These are phyloP conservation scores for Salix purpurea DNA, from an alignment of 345 rosid species.

Conservation along the genomic window DNA sequence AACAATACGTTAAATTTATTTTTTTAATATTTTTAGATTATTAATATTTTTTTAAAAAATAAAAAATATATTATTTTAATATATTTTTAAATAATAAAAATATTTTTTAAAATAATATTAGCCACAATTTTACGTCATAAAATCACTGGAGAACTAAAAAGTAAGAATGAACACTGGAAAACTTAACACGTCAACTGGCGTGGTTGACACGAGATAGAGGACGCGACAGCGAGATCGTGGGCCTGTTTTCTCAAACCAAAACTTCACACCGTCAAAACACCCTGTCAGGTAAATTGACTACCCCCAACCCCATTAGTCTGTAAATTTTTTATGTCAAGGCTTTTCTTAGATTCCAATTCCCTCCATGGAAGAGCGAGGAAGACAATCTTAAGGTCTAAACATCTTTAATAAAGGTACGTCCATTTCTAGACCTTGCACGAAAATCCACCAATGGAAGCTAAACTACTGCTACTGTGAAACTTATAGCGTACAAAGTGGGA, in stretches of 20 bases:
- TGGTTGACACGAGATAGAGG: neutral
- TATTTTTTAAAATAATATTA: too few species aligned
- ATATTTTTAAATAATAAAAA: too few species aligned
- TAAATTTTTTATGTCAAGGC: neutral
- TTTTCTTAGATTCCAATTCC: neutral
- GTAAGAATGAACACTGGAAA: too few species aligned
- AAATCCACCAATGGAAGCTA: conserved; percentile 2
- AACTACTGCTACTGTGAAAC: conserved; percentile 5
- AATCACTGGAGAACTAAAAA: too few species aligned
- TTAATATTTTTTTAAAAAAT: too few species aligned
- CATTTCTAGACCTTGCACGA: too few species aligned
- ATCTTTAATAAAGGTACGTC: conserved; percentile 8
- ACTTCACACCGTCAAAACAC: conserved; percentile 29
- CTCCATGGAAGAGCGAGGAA: neutral
- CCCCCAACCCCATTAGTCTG: neutral
- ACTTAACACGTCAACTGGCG: too few species aligned
- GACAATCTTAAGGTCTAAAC: neutral
- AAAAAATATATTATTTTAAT: too few species aligned
- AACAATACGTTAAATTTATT: too few species aligned
- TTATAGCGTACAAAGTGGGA: conserved; percentile 7
- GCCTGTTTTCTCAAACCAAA: conserved; percentile 10
- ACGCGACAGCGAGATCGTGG: conserved; percentile 13
- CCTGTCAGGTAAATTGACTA: too few species aligned
- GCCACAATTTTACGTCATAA: too few species aligned
- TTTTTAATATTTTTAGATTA: too few species aligned